Conservation (phyloP, 306 rosid genomes). For the Carpinus fangiana region DNA sequence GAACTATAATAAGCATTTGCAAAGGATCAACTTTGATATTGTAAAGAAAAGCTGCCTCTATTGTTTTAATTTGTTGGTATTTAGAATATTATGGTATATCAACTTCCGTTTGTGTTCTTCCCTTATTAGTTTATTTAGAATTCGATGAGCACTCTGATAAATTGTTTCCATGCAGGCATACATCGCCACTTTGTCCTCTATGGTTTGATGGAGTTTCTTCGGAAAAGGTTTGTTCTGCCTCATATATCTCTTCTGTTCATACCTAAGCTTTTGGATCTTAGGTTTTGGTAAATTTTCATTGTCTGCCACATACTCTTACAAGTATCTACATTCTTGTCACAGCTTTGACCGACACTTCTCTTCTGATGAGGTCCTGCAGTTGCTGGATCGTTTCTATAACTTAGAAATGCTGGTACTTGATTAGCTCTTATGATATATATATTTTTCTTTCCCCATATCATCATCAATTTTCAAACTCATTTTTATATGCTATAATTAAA, state of each 20-base stretch:
- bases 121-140: constrained; percentile 7
- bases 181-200: constrained; percentile 91
- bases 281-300: constrained; percentile 6
- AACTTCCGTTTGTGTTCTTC: constrained; percentile 22
- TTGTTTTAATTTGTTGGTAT: constrained; percentile 17
- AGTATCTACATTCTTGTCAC: constrained; percentile 28
- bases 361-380: constrained; percentile 85
- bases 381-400: constrained; percentile 95
- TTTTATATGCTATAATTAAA: neutral
- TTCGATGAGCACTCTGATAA: constrained; percentile 2
- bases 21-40: constrained; percentile 22
- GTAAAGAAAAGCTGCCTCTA: constrained; percentile 12
- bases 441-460: neutral
- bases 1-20: constrained; percentile 7
- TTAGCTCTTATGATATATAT: neutral
- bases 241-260: constrained; percentile 12
- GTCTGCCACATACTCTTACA: constrained; percentile 18
- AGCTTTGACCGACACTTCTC: constrained; percentile 85
- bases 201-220: constrained; percentile 91
- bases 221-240: constrained; percentile 64
- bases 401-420: constrained; percentile 83
- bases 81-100: neutral
- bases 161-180: constrained; percentile 54
- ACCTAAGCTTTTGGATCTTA: constrained; percentile 9
- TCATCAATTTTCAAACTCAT: neutral